A percentile compares a stretch with the other conserved stretches of the same genome.
phyloP scores from a whole-genome alignment of 306 rosid genomes.

The Quercus mongolica region DNA sequence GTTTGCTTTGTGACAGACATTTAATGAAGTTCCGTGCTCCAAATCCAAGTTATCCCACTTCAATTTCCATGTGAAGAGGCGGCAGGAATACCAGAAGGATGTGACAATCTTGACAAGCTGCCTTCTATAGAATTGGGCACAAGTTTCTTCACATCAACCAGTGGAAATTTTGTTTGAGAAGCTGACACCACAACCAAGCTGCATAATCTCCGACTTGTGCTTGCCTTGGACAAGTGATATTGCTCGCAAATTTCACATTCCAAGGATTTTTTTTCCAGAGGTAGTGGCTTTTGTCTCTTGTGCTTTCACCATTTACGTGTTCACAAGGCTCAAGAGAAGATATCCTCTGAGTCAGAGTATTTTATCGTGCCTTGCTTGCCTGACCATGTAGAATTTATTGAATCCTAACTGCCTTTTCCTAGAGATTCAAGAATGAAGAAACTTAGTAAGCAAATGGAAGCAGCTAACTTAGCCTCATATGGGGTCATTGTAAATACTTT shows the following conservation, averaged over 20 bases:
- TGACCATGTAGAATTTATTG: conserved; percentile 31
- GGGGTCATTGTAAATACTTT: conserved; percentile 44
- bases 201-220: conserved; percentile 36
- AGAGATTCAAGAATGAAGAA: background rate
- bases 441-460: background rate
- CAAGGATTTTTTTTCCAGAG: conserved; percentile 56
- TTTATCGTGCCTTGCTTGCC: conserved; percentile 37
- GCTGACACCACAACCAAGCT: conserved; percentile 28
- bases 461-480: conserved; percentile 27
- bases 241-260: conserved; percentile 41
- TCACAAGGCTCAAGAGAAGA: background rate
- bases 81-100: conserved; percentile 31
- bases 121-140: conserved; percentile 9
- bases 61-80: conserved; percentile 28
- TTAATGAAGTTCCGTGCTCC: conserved; percentile 80
- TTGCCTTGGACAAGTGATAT: conserved; percentile 48
- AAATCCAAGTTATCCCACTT: conserved; percentile 14
- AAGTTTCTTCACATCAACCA: conserved; percentile 23
- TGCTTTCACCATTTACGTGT: background rate
- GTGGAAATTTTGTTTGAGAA: conserved; percentile 26
- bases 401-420: conserved; percentile 13
- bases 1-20: conserved; percentile 52
- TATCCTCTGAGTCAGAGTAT: conserved; percentile 15
- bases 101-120: conserved; percentile 43
- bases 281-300: conserved; percentile 40